A percentile compares a stretch with the other conserved stretches of the same genome.
phyloP scores from a whole-genome alignment of 768 basidiomycete species.

The Cytidiella melzeri region DNA sequence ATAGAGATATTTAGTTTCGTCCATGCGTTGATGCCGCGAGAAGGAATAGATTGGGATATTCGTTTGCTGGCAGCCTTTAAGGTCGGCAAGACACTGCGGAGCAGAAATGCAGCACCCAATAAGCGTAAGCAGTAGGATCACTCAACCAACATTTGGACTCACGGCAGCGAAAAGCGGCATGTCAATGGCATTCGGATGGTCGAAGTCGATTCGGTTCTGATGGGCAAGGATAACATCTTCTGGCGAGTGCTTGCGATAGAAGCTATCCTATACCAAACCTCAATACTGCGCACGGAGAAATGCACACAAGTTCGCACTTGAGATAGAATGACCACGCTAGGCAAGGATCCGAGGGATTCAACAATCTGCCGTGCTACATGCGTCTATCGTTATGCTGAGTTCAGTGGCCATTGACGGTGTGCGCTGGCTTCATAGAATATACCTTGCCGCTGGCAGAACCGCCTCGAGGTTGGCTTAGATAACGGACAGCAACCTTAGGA shows the following conservation, averaged over 20 bases:
- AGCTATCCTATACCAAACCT: conserved; percentile 66
- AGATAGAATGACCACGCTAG: conserved; percentile 85
- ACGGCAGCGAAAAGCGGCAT: conserved; percentile 81
- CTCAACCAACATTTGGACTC: conserved; percentile 22
- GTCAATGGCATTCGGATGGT: conserved; percentile 91
- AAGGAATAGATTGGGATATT: conserved; percentile 97
- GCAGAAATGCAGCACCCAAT: neutral
- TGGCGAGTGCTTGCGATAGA: conserved; percentile 76
- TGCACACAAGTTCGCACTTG: conserved; percentile 42
- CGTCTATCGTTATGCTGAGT: conserved; percentile 60
- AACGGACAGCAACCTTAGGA: neutral
- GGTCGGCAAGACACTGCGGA: conserved; percentile 70
- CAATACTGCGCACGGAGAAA: neutral
- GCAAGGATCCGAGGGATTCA: conserved; percentile 73
- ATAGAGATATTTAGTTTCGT: conserved; percentile 83
- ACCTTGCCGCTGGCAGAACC: conserved; percentile 89
- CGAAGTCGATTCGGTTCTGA: conserved; percentile 75
- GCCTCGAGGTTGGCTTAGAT: conserved; percentile 34
- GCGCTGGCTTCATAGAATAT: no score
- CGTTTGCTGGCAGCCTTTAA: conserved; percentile 77
- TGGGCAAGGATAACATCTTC: conserved; percentile 84
- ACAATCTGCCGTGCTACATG: conserved; percentile 83
- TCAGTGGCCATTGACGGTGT: no score
- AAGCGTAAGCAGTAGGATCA: neutral
- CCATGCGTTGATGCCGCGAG: conserved; percentile 74